Conservation (phyloP, 2,329 filamentous ascomycete species). For the Nectriaceae sp. region DNA sequence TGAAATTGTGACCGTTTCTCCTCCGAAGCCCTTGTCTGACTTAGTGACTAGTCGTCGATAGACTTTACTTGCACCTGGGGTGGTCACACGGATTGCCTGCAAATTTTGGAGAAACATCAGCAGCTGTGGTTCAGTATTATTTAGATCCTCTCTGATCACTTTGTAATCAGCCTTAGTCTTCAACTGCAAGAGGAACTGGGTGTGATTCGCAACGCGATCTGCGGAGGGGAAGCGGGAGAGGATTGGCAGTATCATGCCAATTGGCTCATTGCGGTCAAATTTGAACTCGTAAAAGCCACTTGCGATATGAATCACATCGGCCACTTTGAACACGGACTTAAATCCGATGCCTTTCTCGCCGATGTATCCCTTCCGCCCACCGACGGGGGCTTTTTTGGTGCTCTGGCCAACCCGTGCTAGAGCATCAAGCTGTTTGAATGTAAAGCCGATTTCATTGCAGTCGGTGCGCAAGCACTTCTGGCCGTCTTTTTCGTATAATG, state of each 20-base stretch:
- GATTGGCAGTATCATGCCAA: slow-evolving; percentile 38
- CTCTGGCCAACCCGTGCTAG: background rate
- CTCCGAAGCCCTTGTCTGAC: background rate
- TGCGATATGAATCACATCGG: slow-evolving; percentile 31
- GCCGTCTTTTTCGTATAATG: background rate
- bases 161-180: background rate
- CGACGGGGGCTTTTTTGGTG: slow-evolving; percentile 16
- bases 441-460: background rate
- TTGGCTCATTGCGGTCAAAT: slow-evolving; percentile 26
- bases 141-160: background rate
- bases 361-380: slow-evolving; percentile 26
- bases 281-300: slow-evolving; percentile 30
- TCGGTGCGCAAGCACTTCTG: background rate
- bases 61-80: background rate
- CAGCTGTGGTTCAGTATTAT: background rate
- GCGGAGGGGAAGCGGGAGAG: slow-evolving; percentile 2
- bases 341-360: slow-evolving; percentile 43
- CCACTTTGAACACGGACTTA: slow-evolving; percentile 38
- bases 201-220: background rate
- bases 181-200: background rate
- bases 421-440: background rate
- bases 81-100: background rate
- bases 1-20: background rate
- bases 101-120: background rate
- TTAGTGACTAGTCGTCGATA: background rate